Percentiles rank a stretch among this genome's conserved stretches.
Conservation (phyloP, 1,139 yeast genomes). For the Taphrina communis region DNA sequence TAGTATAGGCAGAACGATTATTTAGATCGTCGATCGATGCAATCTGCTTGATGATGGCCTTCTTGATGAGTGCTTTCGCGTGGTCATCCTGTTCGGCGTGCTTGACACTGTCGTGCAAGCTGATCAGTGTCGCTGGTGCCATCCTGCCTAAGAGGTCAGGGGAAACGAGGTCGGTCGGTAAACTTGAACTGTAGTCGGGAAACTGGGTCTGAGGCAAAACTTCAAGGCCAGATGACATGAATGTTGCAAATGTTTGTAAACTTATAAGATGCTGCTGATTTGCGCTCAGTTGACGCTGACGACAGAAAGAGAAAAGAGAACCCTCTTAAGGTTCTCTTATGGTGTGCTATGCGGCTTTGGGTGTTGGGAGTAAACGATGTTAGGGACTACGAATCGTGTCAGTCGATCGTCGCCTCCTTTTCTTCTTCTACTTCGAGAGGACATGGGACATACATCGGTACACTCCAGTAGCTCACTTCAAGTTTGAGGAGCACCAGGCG, state of each 20-base stretch:
- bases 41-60: conserved; percentile 13
- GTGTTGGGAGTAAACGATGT: conserved; percentile 24
- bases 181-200: background rate
- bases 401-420: background rate
- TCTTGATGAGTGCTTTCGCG: conserved; percentile 15
- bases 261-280: background rate
- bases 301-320: conserved; percentile 18
- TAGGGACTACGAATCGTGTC: conserved; percentile 20
- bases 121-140: conserved; percentile 26
- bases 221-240: conserved; percentile 29
- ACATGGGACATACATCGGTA: conserved; percentile 22
- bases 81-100: conserved; percentile 6
- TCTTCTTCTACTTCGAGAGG: background rate
- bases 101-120: conserved; percentile 4
- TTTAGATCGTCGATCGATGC: conserved; percentile 10
- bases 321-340: conserved; percentile 36
- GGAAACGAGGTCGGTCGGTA: background rate
- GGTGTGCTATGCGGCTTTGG: conserved; percentile 39
- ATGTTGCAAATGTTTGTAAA: background rate
- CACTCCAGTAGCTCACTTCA: conserved; percentile 36
- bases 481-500: conserved; percentile 29
- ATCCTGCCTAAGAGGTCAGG: background rate
- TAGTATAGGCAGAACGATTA: background rate
- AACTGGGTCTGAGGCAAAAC: conserved; percentile 1
- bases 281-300: no score